Conservation (phyloP, 306 rosid genomes). For the Abrus precatorius region DNA sequence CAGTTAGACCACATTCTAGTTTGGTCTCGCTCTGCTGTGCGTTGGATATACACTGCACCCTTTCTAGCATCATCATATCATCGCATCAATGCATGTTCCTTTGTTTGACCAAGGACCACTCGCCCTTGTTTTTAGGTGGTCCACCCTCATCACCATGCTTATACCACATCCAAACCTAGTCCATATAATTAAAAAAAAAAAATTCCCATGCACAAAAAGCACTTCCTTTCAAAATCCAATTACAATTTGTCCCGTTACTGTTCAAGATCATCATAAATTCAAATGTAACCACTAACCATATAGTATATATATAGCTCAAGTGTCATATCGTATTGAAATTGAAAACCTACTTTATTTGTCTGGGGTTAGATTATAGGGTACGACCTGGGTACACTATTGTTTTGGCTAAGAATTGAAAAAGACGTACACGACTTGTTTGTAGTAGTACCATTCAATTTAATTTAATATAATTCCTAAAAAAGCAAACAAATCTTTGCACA, state of each 20-base stretch:
- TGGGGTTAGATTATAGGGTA: constrained; percentile 19
- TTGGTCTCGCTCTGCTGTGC: background rate
- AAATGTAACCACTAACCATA: constrained; percentile 36
- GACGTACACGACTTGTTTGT: constrained; percentile 21
- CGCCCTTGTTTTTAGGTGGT: constrained; percentile 45
- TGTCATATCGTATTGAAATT: constrained; percentile 7
- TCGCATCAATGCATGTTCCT: constrained; percentile 12
- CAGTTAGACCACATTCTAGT: background rate
- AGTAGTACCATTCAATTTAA: background rate
- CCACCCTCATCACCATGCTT: constrained; percentile 30
- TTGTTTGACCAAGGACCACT: constrained; percentile 54
- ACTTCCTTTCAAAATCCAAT: background rate
- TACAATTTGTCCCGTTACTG: background rate
- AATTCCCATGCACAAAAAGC: constrained; percentile 23
- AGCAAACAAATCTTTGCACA: background rate
- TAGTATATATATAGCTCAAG: background rate
- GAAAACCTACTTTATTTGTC: constrained; percentile 17
- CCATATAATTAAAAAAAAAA: background rate
- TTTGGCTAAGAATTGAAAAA: constrained; percentile 35
- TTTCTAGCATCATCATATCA: constrained; percentile 40
- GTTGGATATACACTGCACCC: background rate
- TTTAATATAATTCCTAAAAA: background rate
- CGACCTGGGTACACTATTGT: constrained; percentile 1
- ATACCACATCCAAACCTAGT: constrained; percentile 28
- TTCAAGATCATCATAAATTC: constrained; percentile 44